Conservation (phyloP, 495 filamentous ascomycete genomes). For the Penicillium subrubescens region DNA sequence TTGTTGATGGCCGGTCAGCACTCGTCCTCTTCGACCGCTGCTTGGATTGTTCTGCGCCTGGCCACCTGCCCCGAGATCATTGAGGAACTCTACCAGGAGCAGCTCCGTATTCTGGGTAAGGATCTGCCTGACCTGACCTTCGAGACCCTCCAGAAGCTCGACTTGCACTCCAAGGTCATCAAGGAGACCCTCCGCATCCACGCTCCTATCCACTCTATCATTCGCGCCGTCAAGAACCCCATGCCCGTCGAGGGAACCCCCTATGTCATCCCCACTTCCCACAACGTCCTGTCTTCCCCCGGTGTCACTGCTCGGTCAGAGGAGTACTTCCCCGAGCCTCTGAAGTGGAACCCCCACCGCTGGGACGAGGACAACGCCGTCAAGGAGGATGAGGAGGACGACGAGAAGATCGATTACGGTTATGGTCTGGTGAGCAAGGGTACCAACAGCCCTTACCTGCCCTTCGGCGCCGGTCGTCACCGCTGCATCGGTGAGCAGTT, state of each 20-base stretch:
- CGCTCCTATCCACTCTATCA: conserved; percentile 65
- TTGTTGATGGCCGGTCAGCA: conserved; percentile 69
- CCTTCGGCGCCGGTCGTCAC: conserved; percentile 58
- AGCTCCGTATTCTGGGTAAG: conserved; percentile 50
- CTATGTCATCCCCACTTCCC: conserved; percentile 50
- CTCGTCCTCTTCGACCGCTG: conserved; percentile 59
- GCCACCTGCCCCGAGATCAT: conserved; percentile 57
- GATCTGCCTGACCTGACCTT: conserved; percentile 56
- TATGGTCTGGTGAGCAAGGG: conserved; percentile 54
- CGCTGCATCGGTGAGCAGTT: conserved; percentile 61
- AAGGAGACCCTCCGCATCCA: conserved; percentile 65
- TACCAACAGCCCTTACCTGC: conserved; percentile 56
- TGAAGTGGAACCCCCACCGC: conserved; percentile 55
- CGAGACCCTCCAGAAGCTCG: conserved; percentile 54
- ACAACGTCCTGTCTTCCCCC: conserved; percentile 52
- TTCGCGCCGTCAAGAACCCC: conserved; percentile 62
- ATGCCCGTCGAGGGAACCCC: conserved; percentile 51
- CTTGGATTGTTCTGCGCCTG: conserved; percentile 63
- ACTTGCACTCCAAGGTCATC: conserved; percentile 59
- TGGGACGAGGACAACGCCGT: conserved; percentile 42
- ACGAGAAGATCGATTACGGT: conserved; percentile 52
- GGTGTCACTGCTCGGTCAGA: conserved; percentile 48
- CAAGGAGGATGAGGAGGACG: conserved; percentile 40
- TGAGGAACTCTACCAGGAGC: conserved; percentile 62
- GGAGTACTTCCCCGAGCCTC: conserved; percentile 48